Conservation (phyloP, 2,329 filamentous ascomycete species). For the Cladosporium sp. region DNA sequence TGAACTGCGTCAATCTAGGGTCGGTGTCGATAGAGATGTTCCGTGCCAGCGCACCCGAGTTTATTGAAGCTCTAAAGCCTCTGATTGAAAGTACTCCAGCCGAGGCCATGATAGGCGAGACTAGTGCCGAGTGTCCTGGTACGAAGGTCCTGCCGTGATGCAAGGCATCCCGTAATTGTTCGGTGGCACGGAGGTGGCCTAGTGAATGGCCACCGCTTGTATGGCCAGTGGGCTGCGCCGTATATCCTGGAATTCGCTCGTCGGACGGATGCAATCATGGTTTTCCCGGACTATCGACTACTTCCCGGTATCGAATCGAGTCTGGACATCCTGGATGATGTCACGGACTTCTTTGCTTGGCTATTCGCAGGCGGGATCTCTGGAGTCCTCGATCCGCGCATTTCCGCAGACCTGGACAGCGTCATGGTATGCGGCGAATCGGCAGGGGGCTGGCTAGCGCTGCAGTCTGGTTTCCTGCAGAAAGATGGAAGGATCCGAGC, state of each 20-base stretch:
- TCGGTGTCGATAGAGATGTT: too few relatives aligned
- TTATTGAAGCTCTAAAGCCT: too few relatives aligned
- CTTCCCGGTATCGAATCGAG: conserved; percentile 45
- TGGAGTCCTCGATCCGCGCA: background rate
- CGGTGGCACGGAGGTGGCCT: conserved; percentile 45
- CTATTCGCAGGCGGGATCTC: conserved; percentile 20
- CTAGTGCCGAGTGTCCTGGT: conserved; percentile 33
- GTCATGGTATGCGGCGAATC: conserved; percentile 34
- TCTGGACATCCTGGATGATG: conserved; percentile 44
- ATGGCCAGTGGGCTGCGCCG: conserved; percentile 17
- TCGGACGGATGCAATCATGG: conserved; percentile 40
- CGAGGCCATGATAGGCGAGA: too few relatives aligned
- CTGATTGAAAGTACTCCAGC: too few relatives aligned
- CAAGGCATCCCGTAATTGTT: conserved; percentile 38
- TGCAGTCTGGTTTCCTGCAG: conserved; percentile 26
- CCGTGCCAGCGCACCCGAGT: too few relatives aligned
- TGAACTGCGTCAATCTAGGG: too few relatives aligned
- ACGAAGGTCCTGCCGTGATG: conserved; percentile 32
- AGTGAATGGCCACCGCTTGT: conserved; percentile 13
- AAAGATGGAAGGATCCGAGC: conserved; percentile 23
- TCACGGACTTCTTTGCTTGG: conserved; percentile 49
- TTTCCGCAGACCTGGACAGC: conserved; percentile 24
- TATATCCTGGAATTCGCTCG: conserved; percentile 40
- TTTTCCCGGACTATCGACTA: conserved; percentile 49
- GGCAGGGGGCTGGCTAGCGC: conserved; percentile 37